Conservation (phyloP, 306 rosid genomes). For the Rubus idaeus region DNA sequence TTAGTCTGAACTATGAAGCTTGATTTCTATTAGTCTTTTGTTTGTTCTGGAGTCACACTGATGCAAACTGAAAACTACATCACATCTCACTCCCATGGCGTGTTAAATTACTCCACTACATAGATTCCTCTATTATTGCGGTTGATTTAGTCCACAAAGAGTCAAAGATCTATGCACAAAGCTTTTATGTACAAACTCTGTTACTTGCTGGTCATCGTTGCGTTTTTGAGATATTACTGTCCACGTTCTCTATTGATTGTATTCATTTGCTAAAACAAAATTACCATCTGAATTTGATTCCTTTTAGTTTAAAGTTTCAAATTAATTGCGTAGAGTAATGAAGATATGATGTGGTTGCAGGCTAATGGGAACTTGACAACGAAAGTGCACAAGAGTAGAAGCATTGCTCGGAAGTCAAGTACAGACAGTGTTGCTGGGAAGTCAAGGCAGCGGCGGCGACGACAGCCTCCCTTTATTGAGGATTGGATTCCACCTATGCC, state of each 20-base stretch:
- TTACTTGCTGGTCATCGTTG: too few species aligned
- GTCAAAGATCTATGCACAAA: too few species aligned
- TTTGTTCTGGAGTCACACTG: background rate
- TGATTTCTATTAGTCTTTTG: background rate
- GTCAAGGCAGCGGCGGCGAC: background rate
- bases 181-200: background rate
- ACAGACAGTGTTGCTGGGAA: background rate
- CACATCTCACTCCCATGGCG: background rate
- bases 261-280: too few species aligned
- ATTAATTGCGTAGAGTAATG: too few species aligned
- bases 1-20: background rate
- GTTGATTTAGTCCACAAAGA: background rate
- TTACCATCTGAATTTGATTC: too few species aligned
- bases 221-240: too few species aligned
- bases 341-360: too few species aligned
- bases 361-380: too few species aligned
- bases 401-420: background rate
- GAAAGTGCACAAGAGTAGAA: too few species aligned
- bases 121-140: background rate
- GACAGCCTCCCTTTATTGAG: too few species aligned
- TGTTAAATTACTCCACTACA: background rate
- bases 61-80: background rate
- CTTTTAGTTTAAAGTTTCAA: too few species aligned
- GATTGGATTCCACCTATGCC: background rate
- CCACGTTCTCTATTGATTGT: too few species aligned